A percentile compares a stretch with the other conserved stretches of the same genome.
These are phyloP conservation scores for Elsinoe fawcettii DNA, from an alignment of 2,329 filamentous ascomycete genomes.

Conservation along the genomic window DNA sequence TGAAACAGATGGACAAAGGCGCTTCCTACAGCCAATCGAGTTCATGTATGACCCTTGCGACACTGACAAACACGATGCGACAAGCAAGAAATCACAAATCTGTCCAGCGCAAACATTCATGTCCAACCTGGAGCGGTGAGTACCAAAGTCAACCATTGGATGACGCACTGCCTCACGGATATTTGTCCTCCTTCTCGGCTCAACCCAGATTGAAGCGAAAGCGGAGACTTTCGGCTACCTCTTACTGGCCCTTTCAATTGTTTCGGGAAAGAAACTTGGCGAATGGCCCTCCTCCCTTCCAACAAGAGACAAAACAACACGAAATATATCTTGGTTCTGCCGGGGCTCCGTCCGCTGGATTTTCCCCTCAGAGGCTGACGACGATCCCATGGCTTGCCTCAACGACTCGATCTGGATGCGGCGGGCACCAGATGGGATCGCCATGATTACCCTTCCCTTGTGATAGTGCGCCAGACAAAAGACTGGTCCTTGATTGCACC, in stretches of 20 bases:
- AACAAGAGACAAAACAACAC: constrained; percentile 2
- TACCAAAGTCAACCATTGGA: constrained; percentile 9
- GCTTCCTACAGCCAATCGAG: constrained; percentile 9
- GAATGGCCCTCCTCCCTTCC: neutral
- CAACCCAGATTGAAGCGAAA: constrained; percentile 14
- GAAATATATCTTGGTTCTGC: constrained; percentile 13
- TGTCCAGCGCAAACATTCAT: neutral
- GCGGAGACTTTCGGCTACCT: constrained; percentile 13
- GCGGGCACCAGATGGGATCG: neutral
- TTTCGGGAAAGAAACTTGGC: constrained; percentile 12
- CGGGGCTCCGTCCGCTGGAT: neutral
- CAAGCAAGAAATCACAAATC: neutral
- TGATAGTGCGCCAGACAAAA: neutral
- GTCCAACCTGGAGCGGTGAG: constrained; percentile 2
- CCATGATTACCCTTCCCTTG: constrained; percentile 4
- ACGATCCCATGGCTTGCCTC: constrained; percentile 8
- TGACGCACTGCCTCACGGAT: constrained; percentile 14
- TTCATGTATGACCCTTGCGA: neutral
- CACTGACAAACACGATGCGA: neutral
- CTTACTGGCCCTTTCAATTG: neutral
- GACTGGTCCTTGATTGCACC: neutral
- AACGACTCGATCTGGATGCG: constrained; percentile 10
- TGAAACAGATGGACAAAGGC: constrained; percentile 14
- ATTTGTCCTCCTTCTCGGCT: constrained; percentile 10
- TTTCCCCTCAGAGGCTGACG: constrained; percentile 13